Conservation (phyloP, 192 early-diverging fungal species). For the Umbelopsis ramanniana region DNA sequence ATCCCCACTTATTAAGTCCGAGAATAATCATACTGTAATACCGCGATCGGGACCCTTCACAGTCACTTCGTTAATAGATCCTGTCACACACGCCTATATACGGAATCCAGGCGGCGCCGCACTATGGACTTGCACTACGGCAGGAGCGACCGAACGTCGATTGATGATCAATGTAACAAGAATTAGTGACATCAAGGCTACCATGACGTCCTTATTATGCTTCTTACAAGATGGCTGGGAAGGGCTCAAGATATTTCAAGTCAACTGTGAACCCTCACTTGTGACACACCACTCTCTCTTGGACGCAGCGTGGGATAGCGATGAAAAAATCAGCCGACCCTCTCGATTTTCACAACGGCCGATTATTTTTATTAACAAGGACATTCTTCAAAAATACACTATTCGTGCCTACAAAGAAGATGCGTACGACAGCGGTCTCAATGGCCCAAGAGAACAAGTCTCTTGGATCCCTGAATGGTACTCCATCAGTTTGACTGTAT, state of each 20-base stretch:
- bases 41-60: conserved; percentile 19
- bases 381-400: conserved; percentile 16
- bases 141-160: neutral
- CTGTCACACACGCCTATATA: conserved; percentile 21
- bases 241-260: neutral
- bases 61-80: conserved; percentile 18
- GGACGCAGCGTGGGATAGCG: neutral
- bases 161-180: conserved; percentile 7
- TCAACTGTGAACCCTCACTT: neutral
- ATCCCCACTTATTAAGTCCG: neutral
- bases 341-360: neutral
- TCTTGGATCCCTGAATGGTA: conserved; percentile 11
- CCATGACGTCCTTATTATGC: conserved; percentile 1
- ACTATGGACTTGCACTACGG: conserved; percentile 1
- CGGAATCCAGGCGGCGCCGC: conserved; percentile 17
- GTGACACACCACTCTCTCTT: neutral
- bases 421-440: neutral
- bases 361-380: conserved; percentile 13
- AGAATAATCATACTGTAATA: neutral
- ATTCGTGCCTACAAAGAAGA: conserved; percentile 15
- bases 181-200: conserved; percentile 10
- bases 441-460: conserved; percentile 8
- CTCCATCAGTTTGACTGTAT: conserved; percentile 1
- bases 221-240: conserved; percentile 16
- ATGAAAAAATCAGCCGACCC: neutral